Evolutionary conservation across 2,329 filamentous ascomycete genomes (phyloP).

Genomic region (Sporothrix pallida): DNA sequence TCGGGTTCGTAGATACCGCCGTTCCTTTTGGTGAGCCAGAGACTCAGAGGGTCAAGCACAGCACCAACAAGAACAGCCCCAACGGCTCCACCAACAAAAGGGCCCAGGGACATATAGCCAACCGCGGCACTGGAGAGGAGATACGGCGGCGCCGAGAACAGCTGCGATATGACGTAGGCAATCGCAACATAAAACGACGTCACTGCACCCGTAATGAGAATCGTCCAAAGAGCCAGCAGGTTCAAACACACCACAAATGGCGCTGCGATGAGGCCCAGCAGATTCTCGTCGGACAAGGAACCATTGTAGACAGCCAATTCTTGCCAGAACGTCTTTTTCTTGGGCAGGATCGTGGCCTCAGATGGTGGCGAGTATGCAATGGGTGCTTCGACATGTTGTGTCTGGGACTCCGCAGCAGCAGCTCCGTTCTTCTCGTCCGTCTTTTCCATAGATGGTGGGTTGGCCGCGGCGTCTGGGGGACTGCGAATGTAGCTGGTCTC

Average conservation of each 20-base stretch:
- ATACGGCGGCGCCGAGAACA: conserved; percentile 3
- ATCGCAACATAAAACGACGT: conserved; percentile 13
- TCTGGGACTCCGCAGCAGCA: not conserved
- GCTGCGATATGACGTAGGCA: not conserved
- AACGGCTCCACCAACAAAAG: not conserved
- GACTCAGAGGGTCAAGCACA: not conserved
- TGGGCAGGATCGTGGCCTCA: not conserved
- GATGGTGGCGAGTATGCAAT: not conserved
- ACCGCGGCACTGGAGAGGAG: not conserved
- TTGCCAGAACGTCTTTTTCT: conserved; percentile 17
- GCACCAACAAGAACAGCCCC: not conserved
- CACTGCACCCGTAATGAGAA: conserved; percentile 11
- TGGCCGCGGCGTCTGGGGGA: too few species aligned
- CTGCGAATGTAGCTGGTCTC: conserved; percentile 1
- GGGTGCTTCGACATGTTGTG: not conserved
- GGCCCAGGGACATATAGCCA: not conserved
- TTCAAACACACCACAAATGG: not conserved
- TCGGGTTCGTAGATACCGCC: conserved; percentile 5
- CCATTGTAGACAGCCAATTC: not conserved
- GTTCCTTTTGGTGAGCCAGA: conserved; percentile 20
- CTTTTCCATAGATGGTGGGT: not conserved
- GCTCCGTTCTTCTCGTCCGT: not conserved
- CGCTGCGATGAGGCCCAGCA: not conserved
- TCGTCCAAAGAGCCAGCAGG: not conserved
- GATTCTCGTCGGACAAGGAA: not conserved